Conservation (phyloP, 2,329 filamentous ascomycete genomes). For the Dendrostoma leiphaemia region DNA sequence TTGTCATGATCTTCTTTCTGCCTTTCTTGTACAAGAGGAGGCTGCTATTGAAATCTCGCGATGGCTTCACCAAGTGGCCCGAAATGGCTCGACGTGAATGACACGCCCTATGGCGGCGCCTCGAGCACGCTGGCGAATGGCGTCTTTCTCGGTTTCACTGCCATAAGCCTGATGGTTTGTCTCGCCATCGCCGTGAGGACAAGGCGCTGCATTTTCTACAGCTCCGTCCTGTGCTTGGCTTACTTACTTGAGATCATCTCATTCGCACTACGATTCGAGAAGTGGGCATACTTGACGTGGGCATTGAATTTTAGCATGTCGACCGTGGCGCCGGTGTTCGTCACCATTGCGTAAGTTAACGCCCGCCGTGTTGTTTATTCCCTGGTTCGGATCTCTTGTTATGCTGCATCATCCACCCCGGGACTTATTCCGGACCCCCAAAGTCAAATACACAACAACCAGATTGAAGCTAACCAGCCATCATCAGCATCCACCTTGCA, state of each 20-base stretch:
- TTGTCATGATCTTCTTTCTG: neutral
- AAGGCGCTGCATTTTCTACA: conserved; percentile 12
- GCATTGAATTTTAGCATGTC: conserved; percentile 14
- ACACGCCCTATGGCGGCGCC: conserved; percentile 17
- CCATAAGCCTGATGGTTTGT: conserved; percentile 7
- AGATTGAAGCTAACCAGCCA: neutral
- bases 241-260: conserved; percentile 11
- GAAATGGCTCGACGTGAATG: conserved; percentile 3
- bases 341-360: conserved; percentile 26
- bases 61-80: neutral
- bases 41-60: neutral
- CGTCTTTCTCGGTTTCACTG: conserved; percentile 12
- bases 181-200: conserved; percentile 10
- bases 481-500: conserved; percentile 27
- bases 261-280: conserved; percentile 10
- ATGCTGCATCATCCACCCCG: no score
- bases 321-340: conserved; percentile 27
- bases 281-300: conserved; percentile 9
- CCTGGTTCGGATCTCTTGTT: no score
- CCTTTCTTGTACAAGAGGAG: no score
- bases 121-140: conserved; percentile 2
- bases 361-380: neutral
- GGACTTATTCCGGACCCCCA: no score
- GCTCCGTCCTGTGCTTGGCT: conserved; percentile 9
- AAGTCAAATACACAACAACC: no score